Evolutionary conservation across 208 protist species (phyloP).

Genomic region (Phytomonas sp.): DNA sequence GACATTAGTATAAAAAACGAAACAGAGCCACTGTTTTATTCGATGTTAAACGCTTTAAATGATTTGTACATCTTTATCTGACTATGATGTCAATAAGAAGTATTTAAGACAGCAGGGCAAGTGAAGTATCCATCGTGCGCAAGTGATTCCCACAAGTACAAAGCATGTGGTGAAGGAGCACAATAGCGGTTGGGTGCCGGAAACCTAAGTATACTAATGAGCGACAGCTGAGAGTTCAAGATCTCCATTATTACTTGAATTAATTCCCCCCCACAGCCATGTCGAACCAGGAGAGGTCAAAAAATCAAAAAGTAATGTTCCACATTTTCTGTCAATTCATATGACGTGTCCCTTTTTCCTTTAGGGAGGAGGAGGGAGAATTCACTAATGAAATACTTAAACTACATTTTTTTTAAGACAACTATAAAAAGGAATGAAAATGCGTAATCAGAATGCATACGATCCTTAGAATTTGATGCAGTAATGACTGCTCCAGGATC

Average conservation of each 20-base stretch:
- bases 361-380: neutral
- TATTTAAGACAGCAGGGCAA: neutral
- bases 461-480: neutral
- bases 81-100: neutral
- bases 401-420: neutral
- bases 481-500: neutral
- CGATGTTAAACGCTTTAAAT: neutral
- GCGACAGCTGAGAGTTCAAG: neutral
- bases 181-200: neutral
- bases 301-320: neutral
- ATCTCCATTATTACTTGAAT: neutral
- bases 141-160: neutral
- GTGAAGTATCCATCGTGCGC: neutral
- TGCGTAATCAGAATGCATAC: neutral
- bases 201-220: neutral
- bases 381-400: neutral
- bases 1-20: neutral
- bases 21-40: neutral
- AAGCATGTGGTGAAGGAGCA: neutral
- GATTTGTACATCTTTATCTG: neutral
- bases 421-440: neutral
- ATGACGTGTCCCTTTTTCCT: neutral
- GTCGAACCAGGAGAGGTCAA: neutral
- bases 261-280: neutral
- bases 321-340: neutral